Evolutionary conservation across 208 protist genomes (phyloP).

Genomic region (Leishmania tropica): DNA sequence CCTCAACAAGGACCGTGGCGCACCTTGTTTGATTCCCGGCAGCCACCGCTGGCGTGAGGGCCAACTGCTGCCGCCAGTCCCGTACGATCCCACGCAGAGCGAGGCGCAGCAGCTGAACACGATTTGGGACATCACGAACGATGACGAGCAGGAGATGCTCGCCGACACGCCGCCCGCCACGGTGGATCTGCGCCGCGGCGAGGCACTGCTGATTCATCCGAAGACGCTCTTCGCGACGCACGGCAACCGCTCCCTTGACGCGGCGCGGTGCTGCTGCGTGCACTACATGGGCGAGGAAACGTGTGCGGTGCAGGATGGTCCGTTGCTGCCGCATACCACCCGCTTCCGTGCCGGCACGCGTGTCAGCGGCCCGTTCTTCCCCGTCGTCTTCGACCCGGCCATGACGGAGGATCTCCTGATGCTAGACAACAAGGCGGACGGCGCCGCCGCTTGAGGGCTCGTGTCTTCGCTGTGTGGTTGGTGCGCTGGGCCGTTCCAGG

Average conservation of each 20-base stretch:
- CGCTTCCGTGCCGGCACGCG: constrained; percentile 61
- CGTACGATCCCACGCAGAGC: constrained; percentile 68
- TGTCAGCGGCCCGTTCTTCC: constrained; percentile 74
- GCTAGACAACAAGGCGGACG: constrained; percentile 25
- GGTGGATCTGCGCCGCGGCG: constrained; percentile 72
- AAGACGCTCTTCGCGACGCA: constrained; percentile 80
- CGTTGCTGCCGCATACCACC: constrained; percentile 77
- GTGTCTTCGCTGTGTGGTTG: not conserved
- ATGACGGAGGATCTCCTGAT: constrained; percentile 73
- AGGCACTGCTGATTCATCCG: constrained; percentile 83
- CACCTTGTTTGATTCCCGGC: constrained; percentile 80
- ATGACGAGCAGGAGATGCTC: constrained; percentile 79
- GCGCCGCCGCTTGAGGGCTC: not conserved
- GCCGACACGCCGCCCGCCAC: constrained; percentile 83
- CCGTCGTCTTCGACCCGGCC: constrained; percentile 82
- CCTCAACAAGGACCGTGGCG: constrained; percentile 83
- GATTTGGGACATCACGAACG: constrained; percentile 83
- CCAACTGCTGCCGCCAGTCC: constrained; percentile 63
- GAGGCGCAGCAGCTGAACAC: constrained; percentile 81
- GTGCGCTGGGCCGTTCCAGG: not conserved
- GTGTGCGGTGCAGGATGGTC: constrained; percentile 53
- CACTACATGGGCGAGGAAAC: constrained; percentile 80
- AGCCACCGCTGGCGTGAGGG: constrained; percentile 85
- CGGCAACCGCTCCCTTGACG: constrained; percentile 72
- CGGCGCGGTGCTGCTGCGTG: constrained; percentile 61